Base-by-base conservation (phyloP, 2,329 filamentous ascomycete genomes). In the Clonostachys sp. region DNA sequence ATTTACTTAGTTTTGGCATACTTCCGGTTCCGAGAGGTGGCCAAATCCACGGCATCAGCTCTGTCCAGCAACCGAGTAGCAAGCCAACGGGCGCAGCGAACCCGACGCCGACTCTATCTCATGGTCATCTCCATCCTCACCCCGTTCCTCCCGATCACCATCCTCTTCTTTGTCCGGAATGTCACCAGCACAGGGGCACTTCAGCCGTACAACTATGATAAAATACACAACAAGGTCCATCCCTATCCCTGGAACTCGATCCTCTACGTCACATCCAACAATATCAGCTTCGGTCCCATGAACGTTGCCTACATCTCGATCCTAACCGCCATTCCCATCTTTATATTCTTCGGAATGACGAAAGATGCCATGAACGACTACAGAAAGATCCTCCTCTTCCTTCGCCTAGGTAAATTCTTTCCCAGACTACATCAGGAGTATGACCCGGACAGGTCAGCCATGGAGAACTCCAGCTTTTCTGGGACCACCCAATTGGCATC, bases 301-400 rank as follows among this genome's bases (percentile, higher is more conserved):
- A 75, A 77, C 53, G 66, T 69, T 49, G 66, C 65, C 46, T 83
- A 76, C 62, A 67, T 81, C 17, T 52, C 69, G 18, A 73, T 78
- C 46, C 44, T 76, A 3, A 71, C 75, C 3, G 63, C 68, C 5
- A 55, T 75, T 2, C 66, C 72, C 42, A 67, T 81, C 43, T 75
- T 81, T 40, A 40, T 71, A 33, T 80, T 79, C 60, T 83, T 82
- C 47, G 79, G 80, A 42, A 71, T 71, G 49, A 79, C 74, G n/a
- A 68, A 67, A 24, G 78, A 81, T 33, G 75, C 75, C 12, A 62
- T 73, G 50, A 75, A 76, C 48, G 64, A 64, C 45, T 81, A 81
- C 57, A 67, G 75, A 17, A 45, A 51, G 2, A 53, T 58, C 6
- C 54, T 73, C 6, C 55, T 77, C 6, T 51, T 50, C 8, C 4